phyloP scores from a whole-genome alignment of 106 monocot genomes.

The Acorus gramineus region DNA sequence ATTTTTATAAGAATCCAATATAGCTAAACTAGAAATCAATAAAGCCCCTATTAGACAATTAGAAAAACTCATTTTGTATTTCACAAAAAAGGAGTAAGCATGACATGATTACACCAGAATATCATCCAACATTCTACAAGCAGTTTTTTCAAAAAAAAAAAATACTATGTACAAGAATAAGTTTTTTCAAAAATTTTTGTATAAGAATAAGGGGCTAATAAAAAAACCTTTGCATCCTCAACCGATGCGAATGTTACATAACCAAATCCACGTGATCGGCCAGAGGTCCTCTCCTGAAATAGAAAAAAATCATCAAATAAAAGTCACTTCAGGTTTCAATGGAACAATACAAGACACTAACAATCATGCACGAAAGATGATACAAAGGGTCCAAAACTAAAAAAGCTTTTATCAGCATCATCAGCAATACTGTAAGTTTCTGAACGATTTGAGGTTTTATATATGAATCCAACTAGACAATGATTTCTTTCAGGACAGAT shows the following conservation, averaged over 20 bases:
- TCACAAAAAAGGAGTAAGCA: too few relatives aligned
- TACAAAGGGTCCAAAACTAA: background rate
- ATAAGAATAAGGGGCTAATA: background rate
- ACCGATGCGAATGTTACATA: conserved; percentile 40
- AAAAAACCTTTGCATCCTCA: conserved; percentile 35
- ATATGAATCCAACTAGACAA: too few relatives aligned
- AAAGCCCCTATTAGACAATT: too few relatives aligned
- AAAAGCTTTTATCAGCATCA: background rate
- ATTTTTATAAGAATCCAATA: too few relatives aligned
- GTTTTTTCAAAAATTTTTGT: background rate
- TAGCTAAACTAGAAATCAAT: too few relatives aligned
- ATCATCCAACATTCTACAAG: background rate
- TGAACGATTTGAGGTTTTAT: too few relatives aligned
- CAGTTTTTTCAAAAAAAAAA: conserved; percentile 5
- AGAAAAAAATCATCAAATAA: background rate
- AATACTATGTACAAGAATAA: background rate
- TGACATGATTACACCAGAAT: too few relatives aligned
- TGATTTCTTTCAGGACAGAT: too few relatives aligned
- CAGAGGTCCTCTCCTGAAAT: conserved; percentile 29
- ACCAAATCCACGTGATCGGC: conserved; percentile 42
- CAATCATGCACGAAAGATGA: background rate
- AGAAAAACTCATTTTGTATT: too few relatives aligned
- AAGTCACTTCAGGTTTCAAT: too few relatives aligned
- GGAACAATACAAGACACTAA: background rate
- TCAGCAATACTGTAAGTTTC: too few relatives aligned